Evolutionary conservation across 306 rosid genomes (phyloP).

Genomic region (Carpinus viminea): DNA sequence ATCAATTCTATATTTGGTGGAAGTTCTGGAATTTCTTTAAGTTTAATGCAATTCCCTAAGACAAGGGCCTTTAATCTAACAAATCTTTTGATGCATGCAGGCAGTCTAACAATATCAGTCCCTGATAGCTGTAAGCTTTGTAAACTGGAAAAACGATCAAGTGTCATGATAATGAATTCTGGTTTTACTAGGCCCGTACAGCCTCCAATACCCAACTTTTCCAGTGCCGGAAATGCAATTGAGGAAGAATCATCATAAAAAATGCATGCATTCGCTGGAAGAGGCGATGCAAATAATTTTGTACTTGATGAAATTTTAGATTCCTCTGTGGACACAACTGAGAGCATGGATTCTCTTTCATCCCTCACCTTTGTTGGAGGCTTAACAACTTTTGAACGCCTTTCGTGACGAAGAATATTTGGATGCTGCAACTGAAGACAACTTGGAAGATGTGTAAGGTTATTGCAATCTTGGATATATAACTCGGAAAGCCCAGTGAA

Average conservation of each 20-base stretch:
- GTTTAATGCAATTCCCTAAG: background rate
- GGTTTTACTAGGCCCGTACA: background rate
- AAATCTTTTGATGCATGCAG: background rate
- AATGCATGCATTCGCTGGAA: background rate
- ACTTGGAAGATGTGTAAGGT: background rate
- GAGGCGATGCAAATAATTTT: background rate
- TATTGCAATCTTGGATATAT: background rate
- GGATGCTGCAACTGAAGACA: background rate
- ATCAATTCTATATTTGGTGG: background rate
- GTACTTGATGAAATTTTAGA: background rate
- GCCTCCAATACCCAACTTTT: background rate
- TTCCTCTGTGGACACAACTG: background rate
- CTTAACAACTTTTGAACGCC: background rate
- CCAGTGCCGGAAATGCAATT: background rate
- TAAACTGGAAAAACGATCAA: background rate
- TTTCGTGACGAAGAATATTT: background rate
- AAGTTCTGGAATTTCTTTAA: background rate
- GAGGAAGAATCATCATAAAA: background rate
- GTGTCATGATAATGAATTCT: background rate
- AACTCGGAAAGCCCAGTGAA: background rate
- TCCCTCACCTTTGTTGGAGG: background rate
- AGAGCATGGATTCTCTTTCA: too few relatives aligned
- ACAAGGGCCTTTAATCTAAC: background rate
- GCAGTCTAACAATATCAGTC: background rate
- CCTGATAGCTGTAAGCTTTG: background rate